Evolutionary conservation across 2,329 filamentous ascomycete species (phyloP).

Genomic region (Phialemonium atrogriseum): DNA sequence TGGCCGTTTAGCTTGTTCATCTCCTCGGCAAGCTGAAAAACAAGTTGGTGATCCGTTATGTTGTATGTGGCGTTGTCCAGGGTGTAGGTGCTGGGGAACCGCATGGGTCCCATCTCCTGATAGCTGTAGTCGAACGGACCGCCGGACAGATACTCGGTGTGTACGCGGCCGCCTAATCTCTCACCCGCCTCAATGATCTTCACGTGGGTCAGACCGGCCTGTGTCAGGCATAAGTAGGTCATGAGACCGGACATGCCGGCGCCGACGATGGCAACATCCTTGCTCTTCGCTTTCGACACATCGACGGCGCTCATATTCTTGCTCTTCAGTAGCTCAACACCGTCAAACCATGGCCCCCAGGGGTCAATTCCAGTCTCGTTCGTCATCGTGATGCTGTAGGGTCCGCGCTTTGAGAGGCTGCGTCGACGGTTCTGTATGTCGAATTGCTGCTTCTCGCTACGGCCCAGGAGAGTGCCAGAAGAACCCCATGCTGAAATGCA

Average conservation of each 20-base stretch:
- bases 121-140: conserved; percentile 57
- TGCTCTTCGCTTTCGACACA: conserved; percentile 44
- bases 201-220: conserved; percentile 49
- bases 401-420: conserved; percentile 6
- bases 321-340: conserved; percentile 47
- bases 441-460: conserved; percentile 25
- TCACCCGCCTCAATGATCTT: conserved; percentile 53
- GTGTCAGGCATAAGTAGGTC: conserved; percentile 42
- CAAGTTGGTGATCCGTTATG: conserved; percentile 55
- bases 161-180: conserved; percentile 55
- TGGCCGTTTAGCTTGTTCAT: conserved; percentile 53
- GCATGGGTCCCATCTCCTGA: conserved; percentile 58
- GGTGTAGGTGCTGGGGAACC: conserved; percentile 47
- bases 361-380: conserved; percentile 38
- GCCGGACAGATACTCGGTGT: conserved; percentile 53
- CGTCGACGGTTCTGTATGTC: conserved; percentile 11
- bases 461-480: conserved; percentile 21
- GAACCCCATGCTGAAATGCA: conserved; percentile 32
- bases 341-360: conserved; percentile 57
- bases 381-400: conserved; percentile 34
- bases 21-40: conserved; percentile 53
- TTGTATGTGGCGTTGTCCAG: conserved; percentile 47
- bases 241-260: conserved; percentile 59
- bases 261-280: conserved; percentile 54
- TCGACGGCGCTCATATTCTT: conserved; percentile 45